phyloP scores from a whole-genome alignment of 768 basidiomycete species.

The Mycena belliarum region DNA sequence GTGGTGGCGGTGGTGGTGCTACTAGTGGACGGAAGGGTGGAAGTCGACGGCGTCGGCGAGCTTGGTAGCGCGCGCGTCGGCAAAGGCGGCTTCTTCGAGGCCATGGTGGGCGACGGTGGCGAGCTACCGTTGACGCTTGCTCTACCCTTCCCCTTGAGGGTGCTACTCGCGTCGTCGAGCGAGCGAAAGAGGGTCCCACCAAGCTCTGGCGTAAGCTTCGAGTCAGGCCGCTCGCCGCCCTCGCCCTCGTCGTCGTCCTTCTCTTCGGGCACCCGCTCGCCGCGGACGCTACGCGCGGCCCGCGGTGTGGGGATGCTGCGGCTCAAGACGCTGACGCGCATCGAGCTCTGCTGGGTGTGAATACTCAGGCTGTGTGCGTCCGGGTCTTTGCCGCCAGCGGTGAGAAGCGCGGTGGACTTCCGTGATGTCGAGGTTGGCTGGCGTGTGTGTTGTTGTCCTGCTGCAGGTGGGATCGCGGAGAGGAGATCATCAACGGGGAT shows the following conservation, averaged over 20 bases:
- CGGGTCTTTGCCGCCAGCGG: constrained; percentile 36
- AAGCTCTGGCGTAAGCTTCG: constrained; percentile 62
- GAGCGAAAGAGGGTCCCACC: constrained; percentile 9
- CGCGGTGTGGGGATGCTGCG: constrained; percentile 31
- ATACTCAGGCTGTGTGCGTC: constrained; percentile 43
- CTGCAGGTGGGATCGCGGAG: constrained; percentile 39
- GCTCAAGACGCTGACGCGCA: constrained; percentile 46
- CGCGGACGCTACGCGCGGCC: constrained; percentile 8
- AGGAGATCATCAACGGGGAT: constrained; percentile 75
- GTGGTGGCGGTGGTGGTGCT: constrained; percentile 33
- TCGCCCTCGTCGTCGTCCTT: constrained; percentile 11
- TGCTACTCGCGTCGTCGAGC: constrained; percentile 17
- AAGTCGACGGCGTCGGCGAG: constrained; percentile 25
- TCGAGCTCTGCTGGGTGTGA: constrained; percentile 37
- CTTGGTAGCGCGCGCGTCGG: constrained; percentile 23
- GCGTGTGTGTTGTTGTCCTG: constrained; percentile 12
- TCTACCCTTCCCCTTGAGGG: constrained; percentile 18
- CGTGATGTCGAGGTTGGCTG: constrained; percentile 23
- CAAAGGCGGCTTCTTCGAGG: constrained; percentile 31
- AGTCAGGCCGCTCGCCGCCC: constrained; percentile 53
- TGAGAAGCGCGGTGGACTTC: constrained; percentile 18
- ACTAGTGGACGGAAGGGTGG: constrained; percentile 16
- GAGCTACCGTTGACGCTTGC: constrained; percentile 20
- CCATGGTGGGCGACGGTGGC: constrained; percentile 18
- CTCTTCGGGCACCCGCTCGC: constrained; percentile 9